Percentiles rank a stretch among this genome's conserved stretches.
Evolutionary conservation across 2,329 filamentous ascomycete genomes (phyloP).

Genomic region (Stachybotrys chartarum): DNA sequence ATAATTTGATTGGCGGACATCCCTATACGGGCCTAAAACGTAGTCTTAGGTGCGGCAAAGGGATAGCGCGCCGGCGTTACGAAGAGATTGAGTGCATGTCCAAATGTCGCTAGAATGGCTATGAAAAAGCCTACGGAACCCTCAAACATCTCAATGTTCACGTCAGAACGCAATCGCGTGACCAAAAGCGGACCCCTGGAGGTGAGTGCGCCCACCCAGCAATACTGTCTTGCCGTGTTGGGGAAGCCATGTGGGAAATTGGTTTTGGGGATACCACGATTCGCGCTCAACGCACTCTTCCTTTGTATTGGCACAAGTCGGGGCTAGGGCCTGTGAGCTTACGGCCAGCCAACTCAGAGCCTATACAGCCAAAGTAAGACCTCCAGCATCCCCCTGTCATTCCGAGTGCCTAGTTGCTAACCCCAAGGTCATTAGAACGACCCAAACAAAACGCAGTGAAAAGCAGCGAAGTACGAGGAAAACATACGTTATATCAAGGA

Average conservation of each 20-base stretch:
- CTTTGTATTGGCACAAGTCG: background rate
- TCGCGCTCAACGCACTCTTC: too few relatives aligned
- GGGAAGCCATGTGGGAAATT: too few relatives aligned
- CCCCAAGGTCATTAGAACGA: slow-evolving; percentile 22
- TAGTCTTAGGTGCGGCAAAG: too few relatives aligned
- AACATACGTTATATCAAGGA: slow-evolving; percentile 4
- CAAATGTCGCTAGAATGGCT: slow-evolving; percentile 97
- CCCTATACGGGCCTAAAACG: too few relatives aligned
- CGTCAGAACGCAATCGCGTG: slow-evolving; percentile 97
- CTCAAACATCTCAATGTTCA: slow-evolving; percentile 96
- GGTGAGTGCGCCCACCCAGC: slow-evolving; percentile 41
- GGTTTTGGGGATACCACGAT: too few relatives aligned
- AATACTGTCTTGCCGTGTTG: background rate
- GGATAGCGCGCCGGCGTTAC: slow-evolving; percentile 67
- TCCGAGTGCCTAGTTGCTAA: slow-evolving; percentile 3
- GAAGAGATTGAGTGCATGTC: slow-evolving; percentile 99
- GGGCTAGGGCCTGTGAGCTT: slow-evolving; percentile 18
- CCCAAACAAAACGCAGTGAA: background rate
- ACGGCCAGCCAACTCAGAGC: slow-evolving; percentile 47
- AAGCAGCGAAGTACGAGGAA: too few relatives aligned
- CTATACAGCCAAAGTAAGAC: slow-evolving; percentile 54
- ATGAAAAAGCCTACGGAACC: slow-evolving; percentile 97
- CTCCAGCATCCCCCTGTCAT: background rate
- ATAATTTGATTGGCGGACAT: too few relatives aligned
- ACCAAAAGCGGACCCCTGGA: slow-evolving; percentile 90